phyloP scores from a whole-genome alignment of 768 basidiomycete species.

The Thelephora aurantiotincta region DNA sequence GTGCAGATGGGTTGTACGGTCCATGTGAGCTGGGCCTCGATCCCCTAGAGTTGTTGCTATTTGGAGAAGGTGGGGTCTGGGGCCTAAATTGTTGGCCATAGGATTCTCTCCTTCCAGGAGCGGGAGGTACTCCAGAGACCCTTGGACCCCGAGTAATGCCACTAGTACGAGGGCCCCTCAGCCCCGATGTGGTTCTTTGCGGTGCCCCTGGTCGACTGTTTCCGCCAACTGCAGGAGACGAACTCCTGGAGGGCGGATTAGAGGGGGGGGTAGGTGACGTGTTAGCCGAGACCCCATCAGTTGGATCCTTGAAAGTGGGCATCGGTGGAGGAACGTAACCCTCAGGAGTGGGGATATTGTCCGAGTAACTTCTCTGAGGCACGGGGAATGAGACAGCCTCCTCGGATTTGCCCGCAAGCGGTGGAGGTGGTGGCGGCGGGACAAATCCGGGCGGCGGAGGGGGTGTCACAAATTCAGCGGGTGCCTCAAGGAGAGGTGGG shows the following conservation, averaged over 20 bases:
- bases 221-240: too few species aligned
- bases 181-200: neutral
- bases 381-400: conserved; percentile 7
- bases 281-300: conserved; percentile 3
- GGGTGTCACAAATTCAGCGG: conserved; percentile 6
- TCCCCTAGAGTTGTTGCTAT: conserved; percentile 3
- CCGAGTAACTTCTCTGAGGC: conserved; percentile 2
- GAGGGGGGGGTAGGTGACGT: conserved; percentile 6
- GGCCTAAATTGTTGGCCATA: neutral
- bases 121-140: neutral
- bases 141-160: neutral
- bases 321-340: neutral
- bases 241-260: neutral
- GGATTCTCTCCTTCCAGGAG: neutral
- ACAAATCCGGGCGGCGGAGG: conserved; percentile 18
- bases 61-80: too few species aligned
- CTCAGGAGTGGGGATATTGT: conserved; percentile 1
- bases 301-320: conserved; percentile 4
- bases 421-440: conserved; percentile 8
- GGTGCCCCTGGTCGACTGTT: too few species aligned
- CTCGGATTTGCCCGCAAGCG: neutral
- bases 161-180: conserved; percentile 2
- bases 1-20: conserved; percentile 5
- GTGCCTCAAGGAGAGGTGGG: neutral
- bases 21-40: conserved; percentile 6